phyloP scores from a whole-genome alignment of 2,329 filamentous ascomycete genomes.

The Aulographum hederae region DNA sequence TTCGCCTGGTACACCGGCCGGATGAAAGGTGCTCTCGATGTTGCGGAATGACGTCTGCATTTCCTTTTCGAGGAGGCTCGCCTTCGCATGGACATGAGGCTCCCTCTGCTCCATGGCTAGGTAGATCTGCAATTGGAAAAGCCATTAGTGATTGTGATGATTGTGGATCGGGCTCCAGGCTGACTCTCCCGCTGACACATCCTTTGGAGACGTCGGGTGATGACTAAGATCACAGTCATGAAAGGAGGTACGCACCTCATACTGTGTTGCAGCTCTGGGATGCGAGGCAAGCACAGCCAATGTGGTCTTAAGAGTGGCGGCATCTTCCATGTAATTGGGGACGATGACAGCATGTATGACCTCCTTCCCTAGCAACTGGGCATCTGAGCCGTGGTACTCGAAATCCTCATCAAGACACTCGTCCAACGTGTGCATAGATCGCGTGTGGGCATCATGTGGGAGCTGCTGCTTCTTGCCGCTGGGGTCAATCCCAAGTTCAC shows the following conservation, averaged over 20 bases:
- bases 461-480: too few relatives aligned
- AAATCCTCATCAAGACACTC: neutral
- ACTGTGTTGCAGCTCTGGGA: constrained; percentile 40
- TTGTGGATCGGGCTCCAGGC: too few relatives aligned
- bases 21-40: constrained; percentile 51
- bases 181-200: too few relatives aligned
- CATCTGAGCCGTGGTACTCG: neutral
- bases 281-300: constrained; percentile 51
- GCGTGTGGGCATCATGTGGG: too few relatives aligned
- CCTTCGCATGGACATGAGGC: constrained; percentile 40
- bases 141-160: too few relatives aligned
- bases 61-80: constrained; percentile 39
- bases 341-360: constrained; percentile 43
- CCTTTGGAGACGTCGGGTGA: too few relatives aligned
- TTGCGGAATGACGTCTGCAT: constrained; percentile 47
- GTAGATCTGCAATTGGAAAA: constrained; percentile 36
- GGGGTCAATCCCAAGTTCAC: too few relatives aligned
- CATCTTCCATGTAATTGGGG: constrained; percentile 58
- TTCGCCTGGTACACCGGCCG: constrained; percentile 45
- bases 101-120: constrained; percentile 59
- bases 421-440: neutral
- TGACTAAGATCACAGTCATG: constrained; percentile 5
- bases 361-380: neutral
- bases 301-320: constrained; percentile 49
- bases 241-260: constrained; percentile 40